Base-by-base conservation (phyloP, 2,329 filamentous ascomycete genomes). In the Leptographium flavum region DNA sequence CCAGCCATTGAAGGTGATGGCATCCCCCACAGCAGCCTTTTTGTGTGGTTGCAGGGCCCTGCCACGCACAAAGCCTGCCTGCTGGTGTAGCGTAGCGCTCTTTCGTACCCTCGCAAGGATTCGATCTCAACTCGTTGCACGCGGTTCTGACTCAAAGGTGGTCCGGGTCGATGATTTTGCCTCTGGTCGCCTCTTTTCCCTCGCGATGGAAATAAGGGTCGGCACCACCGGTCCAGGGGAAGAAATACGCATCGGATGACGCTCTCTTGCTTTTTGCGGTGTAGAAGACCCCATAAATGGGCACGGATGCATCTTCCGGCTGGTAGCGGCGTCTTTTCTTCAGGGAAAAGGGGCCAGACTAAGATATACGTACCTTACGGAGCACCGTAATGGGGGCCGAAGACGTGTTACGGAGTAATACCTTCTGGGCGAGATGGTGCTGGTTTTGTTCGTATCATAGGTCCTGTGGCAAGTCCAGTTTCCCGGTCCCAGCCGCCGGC, bases 221-320 rank as follows among this genome's bases (percentile, higher is more conserved):
- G 33, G 33, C 17, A 21, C 19, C 14, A 2, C 33, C 33, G 33
- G 33, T 9, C 19, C 33, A 11, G 19, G 33, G 19, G 19, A 19
- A 32, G 32, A 15, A 32, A 21, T 19, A 36, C 33, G 33, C 17
- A 36, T 36, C 33, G 19, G 33, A 36, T 36, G 22, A 38, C 36
- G 36, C 36, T 27, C 33, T 36, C 33, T 36, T 21, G 19, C 14
- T 40, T 27, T 30, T 40, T 40, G 38, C 38, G 38, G 38, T 40
- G 38, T 40, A 40, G 38, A 19, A 19, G 39, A 22, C 28, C 39
- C 39, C 39, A 36, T 36, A 36, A 28, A 39, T 39, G 39, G 39
- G 39, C 39, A 41, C 39, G 39, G 39, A 41, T 41, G 39, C 39
- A 41, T 21, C 37, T 39, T 28, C 39, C 28, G 38, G 27, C 14